Conservation (phyloP, 2,329 filamentous ascomycete species). For the Bipolaris sorokiniana region DNA sequence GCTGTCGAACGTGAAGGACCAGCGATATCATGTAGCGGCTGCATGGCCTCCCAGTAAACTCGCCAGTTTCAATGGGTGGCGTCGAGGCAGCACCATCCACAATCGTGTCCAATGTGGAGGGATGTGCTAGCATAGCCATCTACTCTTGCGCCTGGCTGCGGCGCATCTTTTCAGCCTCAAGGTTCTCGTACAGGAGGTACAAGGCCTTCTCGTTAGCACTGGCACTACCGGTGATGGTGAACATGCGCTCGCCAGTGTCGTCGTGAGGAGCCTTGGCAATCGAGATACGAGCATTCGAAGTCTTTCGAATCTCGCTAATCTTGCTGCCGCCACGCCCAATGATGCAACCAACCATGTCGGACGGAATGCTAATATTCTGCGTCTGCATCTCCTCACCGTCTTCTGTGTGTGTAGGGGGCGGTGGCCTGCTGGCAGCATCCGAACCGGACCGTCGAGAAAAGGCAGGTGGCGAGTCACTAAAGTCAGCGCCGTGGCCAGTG, state of each 20-base stretch:
- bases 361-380: constrained; percentile 98
- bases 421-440: constrained; percentile 78
- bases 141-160: constrained; percentile 74
- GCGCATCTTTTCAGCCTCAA: constrained; percentile 98
- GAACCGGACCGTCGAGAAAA: constrained; percentile 80
- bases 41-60: constrained; percentile 2
- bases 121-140: constrained; percentile 8
- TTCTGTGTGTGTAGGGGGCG: constrained; percentile 83
- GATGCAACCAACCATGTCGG: constrained; percentile 99
- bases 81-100: not conserved
- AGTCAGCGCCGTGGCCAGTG: constrained; percentile 96
- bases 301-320: constrained; percentile 98
- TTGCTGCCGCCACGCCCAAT: constrained; percentile 94
- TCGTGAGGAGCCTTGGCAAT: constrained; percentile 98
- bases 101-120: constrained; percentile 2
- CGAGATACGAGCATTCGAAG: constrained; percentile 93
- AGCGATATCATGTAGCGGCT: constrained; percentile 4
- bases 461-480: constrained; percentile 79
- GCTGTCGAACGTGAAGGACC: constrained; percentile 7
- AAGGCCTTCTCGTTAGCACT: constrained; percentile 94
- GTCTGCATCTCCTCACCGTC: constrained; percentile 98
- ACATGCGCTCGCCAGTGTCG: constrained; percentile 98
- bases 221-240: constrained; percentile 96
- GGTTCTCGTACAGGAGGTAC: constrained; percentile 96
- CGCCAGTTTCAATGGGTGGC: not conserved